phyloP scores from a whole-genome alignment of 139 green algal species.

The Coelastrella sp. region DNA sequence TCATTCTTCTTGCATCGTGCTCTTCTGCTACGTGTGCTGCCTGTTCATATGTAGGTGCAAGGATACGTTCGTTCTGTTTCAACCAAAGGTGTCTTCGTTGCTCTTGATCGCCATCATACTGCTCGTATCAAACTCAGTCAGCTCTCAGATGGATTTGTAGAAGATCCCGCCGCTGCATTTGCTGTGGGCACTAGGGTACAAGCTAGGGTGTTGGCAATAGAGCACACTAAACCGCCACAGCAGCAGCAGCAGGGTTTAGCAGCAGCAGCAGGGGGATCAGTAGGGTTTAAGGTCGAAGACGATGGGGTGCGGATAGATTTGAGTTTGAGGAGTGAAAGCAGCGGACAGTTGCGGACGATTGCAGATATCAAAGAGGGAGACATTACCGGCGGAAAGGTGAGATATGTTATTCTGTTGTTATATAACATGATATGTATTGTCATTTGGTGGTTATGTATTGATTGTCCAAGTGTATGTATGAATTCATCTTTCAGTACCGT shows the following conservation, averaged over 20 bases:
- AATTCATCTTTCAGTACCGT: too few relatives aligned
- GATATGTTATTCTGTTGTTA: neutral
- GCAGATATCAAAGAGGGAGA: constrained; percentile 33
- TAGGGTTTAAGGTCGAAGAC: neutral
- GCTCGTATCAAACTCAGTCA: constrained; percentile 85
- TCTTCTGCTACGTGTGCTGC: too few relatives aligned
- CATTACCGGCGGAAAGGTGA: constrained; percentile 33
- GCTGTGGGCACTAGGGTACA: constrained; percentile 79
- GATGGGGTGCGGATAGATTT: constrained; percentile 72
- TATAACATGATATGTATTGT: neutral
- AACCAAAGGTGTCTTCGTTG: constrained; percentile 66
- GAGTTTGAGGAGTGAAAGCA: constrained; percentile 57
- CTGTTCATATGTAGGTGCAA: constrained; percentile 1
- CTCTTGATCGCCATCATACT: constrained; percentile 64
- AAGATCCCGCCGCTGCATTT: constrained; percentile 82
- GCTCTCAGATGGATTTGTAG: constrained; percentile 85
- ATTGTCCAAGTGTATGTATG: too few relatives aligned
- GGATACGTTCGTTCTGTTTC: constrained; percentile 70
- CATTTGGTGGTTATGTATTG: too few relatives aligned
- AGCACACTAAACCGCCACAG: constrained; percentile 37
- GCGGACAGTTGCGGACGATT: neutral
- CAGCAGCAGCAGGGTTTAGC: constrained; percentile 23
- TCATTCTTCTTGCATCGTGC: too few relatives aligned
- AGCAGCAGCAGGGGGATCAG: neutral
- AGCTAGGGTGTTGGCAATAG: constrained; percentile 58